Evolutionary conservation across 768 basidiomycete species (phyloP).

Genomic region (Leccinellum luteum): DNA sequence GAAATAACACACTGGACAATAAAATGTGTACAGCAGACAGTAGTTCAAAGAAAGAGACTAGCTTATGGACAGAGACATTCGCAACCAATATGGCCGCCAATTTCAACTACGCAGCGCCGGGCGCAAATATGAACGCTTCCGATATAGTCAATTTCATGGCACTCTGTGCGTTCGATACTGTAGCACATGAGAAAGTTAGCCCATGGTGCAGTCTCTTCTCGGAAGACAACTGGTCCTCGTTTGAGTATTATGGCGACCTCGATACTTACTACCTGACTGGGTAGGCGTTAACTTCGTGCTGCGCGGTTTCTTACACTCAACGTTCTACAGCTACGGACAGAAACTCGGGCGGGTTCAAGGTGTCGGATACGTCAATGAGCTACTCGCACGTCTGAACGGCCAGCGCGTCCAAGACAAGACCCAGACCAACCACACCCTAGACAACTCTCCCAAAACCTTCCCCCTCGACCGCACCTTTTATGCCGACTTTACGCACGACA

Average conservation of each 20-base stretch:
- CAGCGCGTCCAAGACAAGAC: slow-evolving; percentile 63
- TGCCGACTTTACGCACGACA: neutral
- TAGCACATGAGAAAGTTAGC: slow-evolving; percentile 45
- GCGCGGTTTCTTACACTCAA: neutral
- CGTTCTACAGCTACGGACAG: slow-evolving; percentile 55
- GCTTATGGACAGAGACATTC: slow-evolving; percentile 51
- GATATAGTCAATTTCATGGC: slow-evolving; percentile 63
- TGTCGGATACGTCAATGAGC: slow-evolving; percentile 82
- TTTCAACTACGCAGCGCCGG: slow-evolving; percentile 59
- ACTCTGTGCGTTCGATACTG: slow-evolving; percentile 75
- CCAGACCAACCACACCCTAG: slow-evolving; percentile 54
- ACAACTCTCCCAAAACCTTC: neutral
- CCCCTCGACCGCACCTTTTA: neutral
- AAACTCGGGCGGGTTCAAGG: slow-evolving; percentile 70
- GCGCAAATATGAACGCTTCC: slow-evolving; percentile 50
- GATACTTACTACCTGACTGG: slow-evolving; percentile 75
- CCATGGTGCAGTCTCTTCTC: slow-evolving; percentile 69
- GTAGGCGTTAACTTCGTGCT: slow-evolving; percentile 13
- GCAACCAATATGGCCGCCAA: slow-evolving; percentile 51
- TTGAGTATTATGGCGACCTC: slow-evolving; percentile 68
- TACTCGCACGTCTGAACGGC: slow-evolving; percentile 24
- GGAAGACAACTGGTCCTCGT: slow-evolving; percentile 46
- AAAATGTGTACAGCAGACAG: slow-evolving; percentile 58
- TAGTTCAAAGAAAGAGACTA: slow-evolving; percentile 39
- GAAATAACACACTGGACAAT: slow-evolving; percentile 69